phyloP scores from a whole-genome alignment of 352 stramenopile species.

The Saprolegnia parasitica region DNA sequence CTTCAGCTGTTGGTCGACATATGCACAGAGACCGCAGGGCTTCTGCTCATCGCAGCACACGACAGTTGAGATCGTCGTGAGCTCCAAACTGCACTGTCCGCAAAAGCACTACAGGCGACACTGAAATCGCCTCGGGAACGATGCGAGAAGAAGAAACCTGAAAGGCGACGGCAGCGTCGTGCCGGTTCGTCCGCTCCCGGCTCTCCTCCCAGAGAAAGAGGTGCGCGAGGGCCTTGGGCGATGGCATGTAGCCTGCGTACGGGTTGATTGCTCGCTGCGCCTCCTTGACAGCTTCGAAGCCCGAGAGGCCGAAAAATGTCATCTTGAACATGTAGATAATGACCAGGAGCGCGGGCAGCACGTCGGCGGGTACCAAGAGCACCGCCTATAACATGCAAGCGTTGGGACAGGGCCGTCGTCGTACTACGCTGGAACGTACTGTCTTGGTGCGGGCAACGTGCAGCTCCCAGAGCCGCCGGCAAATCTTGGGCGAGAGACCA shows the following conservation, averaged over 20 bases:
- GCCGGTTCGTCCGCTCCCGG: neutral
- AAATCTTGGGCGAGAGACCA: neutral
- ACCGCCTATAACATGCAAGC: conserved; percentile 1
- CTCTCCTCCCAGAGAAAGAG: conserved; percentile 22
- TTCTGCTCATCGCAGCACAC: neutral
- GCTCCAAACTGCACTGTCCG: neutral
- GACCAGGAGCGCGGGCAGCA: neutral
- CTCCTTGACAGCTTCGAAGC: conserved; percentile 23
- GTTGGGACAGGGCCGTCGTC: neutral
- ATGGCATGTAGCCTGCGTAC: neutral
- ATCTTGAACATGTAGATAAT: conserved; percentile 17
- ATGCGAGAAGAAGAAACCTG: neutral
- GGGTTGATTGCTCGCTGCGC: neutral
- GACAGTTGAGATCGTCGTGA: neutral
- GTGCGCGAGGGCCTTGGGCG: neutral
- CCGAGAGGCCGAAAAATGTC: conserved; percentile 11
- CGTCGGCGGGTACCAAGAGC: neutral
- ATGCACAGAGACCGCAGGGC: neutral
- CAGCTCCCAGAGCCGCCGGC: conserved; percentile 8
- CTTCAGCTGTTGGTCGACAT: neutral
- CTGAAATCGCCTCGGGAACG: too few species aligned
- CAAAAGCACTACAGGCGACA: neutral
- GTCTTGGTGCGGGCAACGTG: neutral
- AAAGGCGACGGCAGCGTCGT: neutral
- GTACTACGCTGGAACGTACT: neutral